Percentiles rank a stretch among this genome's conserved stretches.
These are phyloP conservation scores for Verticillium nonalfalfae DNA, from an alignment of 2,329 filamentous ascomycete genomes.

Conservation along the genomic window DNA sequence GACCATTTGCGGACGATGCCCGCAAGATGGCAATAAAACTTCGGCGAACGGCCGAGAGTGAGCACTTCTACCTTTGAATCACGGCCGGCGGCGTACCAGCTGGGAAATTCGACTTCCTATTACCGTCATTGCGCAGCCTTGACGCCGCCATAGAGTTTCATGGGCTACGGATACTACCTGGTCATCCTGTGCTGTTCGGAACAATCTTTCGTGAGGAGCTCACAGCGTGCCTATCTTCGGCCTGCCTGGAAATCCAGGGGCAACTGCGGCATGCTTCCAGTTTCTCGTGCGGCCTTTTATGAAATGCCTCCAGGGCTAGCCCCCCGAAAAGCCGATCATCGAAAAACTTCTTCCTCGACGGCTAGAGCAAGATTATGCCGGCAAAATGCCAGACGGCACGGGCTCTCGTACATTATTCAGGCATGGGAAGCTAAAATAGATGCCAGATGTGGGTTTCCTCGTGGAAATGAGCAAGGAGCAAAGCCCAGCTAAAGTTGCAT, in stretches of 20 bases:
- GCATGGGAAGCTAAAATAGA: background rate
- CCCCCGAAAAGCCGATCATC: background rate
- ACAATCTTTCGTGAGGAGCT: background rate
- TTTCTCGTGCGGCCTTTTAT: background rate
- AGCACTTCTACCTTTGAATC: background rate
- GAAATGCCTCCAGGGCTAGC: too few species aligned
- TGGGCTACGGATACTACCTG: too few species aligned
- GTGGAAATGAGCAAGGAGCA: background rate
- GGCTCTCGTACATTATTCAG: too few species aligned
- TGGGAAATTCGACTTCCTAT: background rate
- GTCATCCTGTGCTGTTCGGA: too few species aligned
- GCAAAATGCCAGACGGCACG: background rate
- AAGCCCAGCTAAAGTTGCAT: background rate
- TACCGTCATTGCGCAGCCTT: background rate
- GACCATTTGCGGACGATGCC: background rate
- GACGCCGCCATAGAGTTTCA: background rate
- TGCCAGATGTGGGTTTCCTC: background rate
- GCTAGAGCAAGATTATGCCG: background rate
- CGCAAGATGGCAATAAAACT: too few species aligned
- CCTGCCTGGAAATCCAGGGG: background rate
- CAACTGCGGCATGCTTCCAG: background rate
- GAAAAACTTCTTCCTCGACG: background rate
- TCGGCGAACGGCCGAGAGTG: too few species aligned
- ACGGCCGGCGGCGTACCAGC: slow-evolving; percentile 1
- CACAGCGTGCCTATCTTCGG: background rate